Percentiles rank a stretch among this genome's conserved stretches.
Evolutionary conservation across 1,284 basidiomycete species (phyloP).

Genomic region (Thecaphora thlaspeos): DNA sequence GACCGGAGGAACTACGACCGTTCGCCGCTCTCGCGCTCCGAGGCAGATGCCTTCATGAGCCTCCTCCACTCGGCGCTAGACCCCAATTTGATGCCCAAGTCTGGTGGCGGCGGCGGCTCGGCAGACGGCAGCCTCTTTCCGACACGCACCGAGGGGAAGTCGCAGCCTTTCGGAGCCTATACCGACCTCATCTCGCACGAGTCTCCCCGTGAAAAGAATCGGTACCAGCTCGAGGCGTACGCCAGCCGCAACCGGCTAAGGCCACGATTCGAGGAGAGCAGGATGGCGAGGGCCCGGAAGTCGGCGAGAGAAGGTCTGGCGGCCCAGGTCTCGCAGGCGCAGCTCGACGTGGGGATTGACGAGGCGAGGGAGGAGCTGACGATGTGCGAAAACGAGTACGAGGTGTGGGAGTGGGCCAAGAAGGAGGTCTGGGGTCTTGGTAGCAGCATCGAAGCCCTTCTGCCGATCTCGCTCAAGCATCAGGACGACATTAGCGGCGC

Average conservation of each 20-base stretch:
- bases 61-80: conserved; percentile 21
- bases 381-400: conserved; percentile 29
- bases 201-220: conserved; percentile 10
- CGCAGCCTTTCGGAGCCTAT: conserved; percentile 22
- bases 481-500: neutral
- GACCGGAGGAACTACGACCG: conserved; percentile 16
- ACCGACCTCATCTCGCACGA: conserved; percentile 22
- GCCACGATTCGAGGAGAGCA: conserved; percentile 12
- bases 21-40: conserved; percentile 21
- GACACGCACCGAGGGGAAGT: neutral
- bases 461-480: neutral
- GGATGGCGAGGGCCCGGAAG: conserved; percentile 9
- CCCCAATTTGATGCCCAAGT: no score
- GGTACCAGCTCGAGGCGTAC: conserved; percentile 19
- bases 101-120: conserved; percentile 8
- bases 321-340: conserved; percentile 13
- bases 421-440: conserved; percentile 30
- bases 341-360: conserved; percentile 35
- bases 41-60: conserved; percentile 27
- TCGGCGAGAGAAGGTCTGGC: conserved; percentile 27
- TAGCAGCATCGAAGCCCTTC: neutral
- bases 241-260: conserved; percentile 17
- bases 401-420: conserved; percentile 28
- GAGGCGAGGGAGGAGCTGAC: conserved; percentile 28
- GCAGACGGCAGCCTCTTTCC: neutral